Evolutionary conservation across 2,329 filamentous ascomycete species (phyloP).

Genomic region (Fusarium odoratissimum): DNA sequence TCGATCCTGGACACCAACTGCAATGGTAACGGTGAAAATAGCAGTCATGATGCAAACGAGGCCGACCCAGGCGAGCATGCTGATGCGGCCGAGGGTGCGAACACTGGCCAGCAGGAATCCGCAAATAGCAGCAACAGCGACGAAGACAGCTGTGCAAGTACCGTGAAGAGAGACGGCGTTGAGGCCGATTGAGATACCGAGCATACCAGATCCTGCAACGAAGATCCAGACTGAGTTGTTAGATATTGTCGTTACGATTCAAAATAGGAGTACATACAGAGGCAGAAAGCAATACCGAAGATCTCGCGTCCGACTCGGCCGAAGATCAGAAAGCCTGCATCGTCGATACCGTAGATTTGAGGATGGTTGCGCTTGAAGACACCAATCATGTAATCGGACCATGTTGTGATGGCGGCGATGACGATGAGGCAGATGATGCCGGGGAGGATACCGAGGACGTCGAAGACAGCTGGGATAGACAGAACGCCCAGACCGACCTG

Average conservation of each 20-base stretch:
- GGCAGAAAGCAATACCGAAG: slow-evolving; percentile 51
- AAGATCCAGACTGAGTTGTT: slow-evolving; percentile 32
- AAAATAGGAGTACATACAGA: slow-evolving; percentile 45
- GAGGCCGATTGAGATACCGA: slow-evolving; percentile 52
- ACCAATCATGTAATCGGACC: slow-evolving; percentile 62
- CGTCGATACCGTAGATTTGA: slow-evolving; percentile 65
- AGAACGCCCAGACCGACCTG: slow-evolving; percentile 60
- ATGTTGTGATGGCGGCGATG: slow-evolving; percentile 59
- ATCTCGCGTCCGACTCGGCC: slow-evolving; percentile 58
- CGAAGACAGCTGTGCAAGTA: slow-evolving; percentile 55
- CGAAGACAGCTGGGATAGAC: slow-evolving; percentile 59
- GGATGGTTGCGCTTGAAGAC: slow-evolving; percentile 63
- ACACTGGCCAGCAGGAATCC: slow-evolving; percentile 49
- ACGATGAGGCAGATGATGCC: slow-evolving; percentile 57
- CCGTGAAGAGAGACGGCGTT: slow-evolving; percentile 55
- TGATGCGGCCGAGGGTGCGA: slow-evolving; percentile 48
- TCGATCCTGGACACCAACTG: slow-evolving; percentile 36
- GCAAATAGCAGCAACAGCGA: slow-evolving; percentile 50
- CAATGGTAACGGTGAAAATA: slow-evolving; percentile 40
- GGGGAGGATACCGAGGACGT: slow-evolving; percentile 59
- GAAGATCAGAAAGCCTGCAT: slow-evolving; percentile 61
- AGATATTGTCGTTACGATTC: fast-evolving
- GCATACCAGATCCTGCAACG: slow-evolving; percentile 32
- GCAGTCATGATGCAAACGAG: slow-evolving; percentile 38
- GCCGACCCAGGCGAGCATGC: slow-evolving; percentile 49